Evolutionary conservation across 495 filamentous ascomycete species (phyloP), one percentile per base, ranked within the genome.

Genomic region (Xylaria scruposa): DNA sequence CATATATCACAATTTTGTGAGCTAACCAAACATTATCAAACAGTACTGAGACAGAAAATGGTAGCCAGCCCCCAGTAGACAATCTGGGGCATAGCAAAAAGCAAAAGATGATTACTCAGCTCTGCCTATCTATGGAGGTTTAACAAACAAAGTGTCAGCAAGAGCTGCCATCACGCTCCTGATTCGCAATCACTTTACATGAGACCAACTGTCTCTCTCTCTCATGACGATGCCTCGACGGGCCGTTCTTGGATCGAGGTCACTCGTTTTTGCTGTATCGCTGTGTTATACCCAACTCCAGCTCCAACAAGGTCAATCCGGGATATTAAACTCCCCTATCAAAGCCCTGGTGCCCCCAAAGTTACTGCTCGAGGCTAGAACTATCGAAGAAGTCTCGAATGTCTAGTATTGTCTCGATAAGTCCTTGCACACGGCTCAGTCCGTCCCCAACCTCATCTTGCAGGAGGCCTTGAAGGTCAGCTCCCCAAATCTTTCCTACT

Each of bases 21-120:
- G 53, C 49, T 53, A 44, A 68, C 40, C 53, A 19, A 56, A 29
- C 19, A 19, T 59, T 46, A 44, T 36, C 46, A 33, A 59, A 67
- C 70, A 89, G 89, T 90, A 10, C 76, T 91, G 73, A 81, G 89
- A 51, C 87, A 90, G 79, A 91, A 90, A 79, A 86, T 91, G 70
- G 77, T 83, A n/a, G 73, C 44, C 47, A 73, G 68, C 49, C 59
- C 72, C 47, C 70, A 75, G 66, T 68, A 75, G 24, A 70, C 64
- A 44, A 49, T 51, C 31, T 24, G 12, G 17, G 12, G n/a, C 3
- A 15, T 10, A 46, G 40, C 33, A 42, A 17, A 6, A 46, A 44
- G 42, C 59, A 64, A 8, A 29, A 17, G 12, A 19, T 17, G 6
- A 33, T 31, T 53, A 33, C 29, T 54, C 51, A n/a, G 21, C 65